These are phyloP conservation scores for Fusarium robinianum DNA, from an alignment of 2,329 filamentous ascomycete genomes.

Conservation along the genomic window DNA sequence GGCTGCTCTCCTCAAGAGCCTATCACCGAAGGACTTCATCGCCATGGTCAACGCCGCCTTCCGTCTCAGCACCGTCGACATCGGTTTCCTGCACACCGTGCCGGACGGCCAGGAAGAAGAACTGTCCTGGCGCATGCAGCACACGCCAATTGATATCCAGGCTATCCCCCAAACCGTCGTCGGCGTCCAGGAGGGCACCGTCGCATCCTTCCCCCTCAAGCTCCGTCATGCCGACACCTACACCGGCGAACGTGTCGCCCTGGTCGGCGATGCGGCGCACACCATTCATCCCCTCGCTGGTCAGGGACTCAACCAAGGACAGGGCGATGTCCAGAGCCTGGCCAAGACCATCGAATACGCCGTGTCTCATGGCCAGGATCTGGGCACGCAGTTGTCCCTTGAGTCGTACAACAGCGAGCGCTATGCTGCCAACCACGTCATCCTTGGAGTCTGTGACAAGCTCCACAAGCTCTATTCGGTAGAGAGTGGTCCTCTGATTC, in stretches of 20 bases:
- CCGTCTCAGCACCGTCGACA: constrained; percentile 75
- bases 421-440: constrained; percentile 78
- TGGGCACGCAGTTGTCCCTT: constrained; percentile 77
- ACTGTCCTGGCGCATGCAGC: constrained; percentile 78
- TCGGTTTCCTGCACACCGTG: constrained; percentile 78
- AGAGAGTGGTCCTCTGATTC: constrained; percentile 76
- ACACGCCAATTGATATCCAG: constrained; percentile 61
- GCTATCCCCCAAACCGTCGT: constrained; percentile 68
- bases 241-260: constrained; percentile 83
- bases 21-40: constrained; percentile 73
- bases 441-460: constrained; percentile 84
- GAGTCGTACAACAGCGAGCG: constrained; percentile 81
- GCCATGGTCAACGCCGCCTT: constrained; percentile 95
- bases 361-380: constrained; percentile 81
- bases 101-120: constrained; percentile 68
- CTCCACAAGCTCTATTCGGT: constrained; percentile 91
- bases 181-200: constrained; percentile 74
- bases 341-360: constrained; percentile 75
- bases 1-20: constrained; percentile 76
- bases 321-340: constrained; percentile 84
- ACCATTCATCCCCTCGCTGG: constrained; percentile 93
- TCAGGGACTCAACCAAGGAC: constrained; percentile 91
- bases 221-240: constrained; percentile 95
- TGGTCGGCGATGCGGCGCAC: constrained; percentile 94
- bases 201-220: constrained; percentile 89